A percentile compares a stretch with the other conserved stretches of the same genome.
phyloP scores from a whole-genome alignment of 345 rosid species.

The Gossypium anomalum region DNA sequence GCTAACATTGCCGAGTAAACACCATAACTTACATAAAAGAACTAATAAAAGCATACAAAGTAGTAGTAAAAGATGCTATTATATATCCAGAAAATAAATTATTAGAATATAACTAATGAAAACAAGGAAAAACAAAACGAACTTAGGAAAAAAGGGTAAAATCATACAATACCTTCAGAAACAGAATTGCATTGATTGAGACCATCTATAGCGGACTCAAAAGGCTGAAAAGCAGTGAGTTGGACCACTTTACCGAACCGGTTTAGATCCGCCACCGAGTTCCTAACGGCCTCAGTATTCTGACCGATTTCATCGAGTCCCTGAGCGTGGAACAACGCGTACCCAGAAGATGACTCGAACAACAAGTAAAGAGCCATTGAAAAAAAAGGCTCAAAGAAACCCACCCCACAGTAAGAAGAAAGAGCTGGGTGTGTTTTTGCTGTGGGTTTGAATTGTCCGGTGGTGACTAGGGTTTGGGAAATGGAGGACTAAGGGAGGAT shows the following conservation, averaged over 20 bases:
- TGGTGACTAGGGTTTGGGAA: background rate
- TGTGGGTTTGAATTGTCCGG: background rate
- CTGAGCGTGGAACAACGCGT: conserved; percentile 45
- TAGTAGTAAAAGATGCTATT: no score
- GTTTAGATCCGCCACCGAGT: conserved; percentile 52
- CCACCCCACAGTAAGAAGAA: background rate
- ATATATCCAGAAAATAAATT: background rate
- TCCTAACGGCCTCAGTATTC: conserved; percentile 61
- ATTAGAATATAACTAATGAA: background rate
- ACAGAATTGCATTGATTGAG: conserved; percentile 69
- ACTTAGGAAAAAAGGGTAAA: background rate
- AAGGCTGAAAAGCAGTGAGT: conserved; percentile 59
- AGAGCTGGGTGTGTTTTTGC: background rate
- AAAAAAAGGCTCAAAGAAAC: conserved; percentile 18
- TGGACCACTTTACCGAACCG: conserved; percentile 71
- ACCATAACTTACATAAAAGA: background rate
- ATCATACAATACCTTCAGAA: conserved; percentile 45
- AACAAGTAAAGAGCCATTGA: conserved; percentile 53
- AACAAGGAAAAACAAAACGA: background rate
- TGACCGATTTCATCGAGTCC: conserved; percentile 75
- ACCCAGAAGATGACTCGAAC: conserved; percentile 66
- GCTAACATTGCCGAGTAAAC: background rate
- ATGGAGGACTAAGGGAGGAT: background rate
- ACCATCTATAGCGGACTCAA: conserved; percentile 55
- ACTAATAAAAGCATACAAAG: background rate